A percentile compares a stretch with the other conserved stretches of the same genome.
phyloP scores from a whole-genome alignment of 495 filamentous ascomycete species.

The Aspergillus sclerotiicarbonarius region DNA sequence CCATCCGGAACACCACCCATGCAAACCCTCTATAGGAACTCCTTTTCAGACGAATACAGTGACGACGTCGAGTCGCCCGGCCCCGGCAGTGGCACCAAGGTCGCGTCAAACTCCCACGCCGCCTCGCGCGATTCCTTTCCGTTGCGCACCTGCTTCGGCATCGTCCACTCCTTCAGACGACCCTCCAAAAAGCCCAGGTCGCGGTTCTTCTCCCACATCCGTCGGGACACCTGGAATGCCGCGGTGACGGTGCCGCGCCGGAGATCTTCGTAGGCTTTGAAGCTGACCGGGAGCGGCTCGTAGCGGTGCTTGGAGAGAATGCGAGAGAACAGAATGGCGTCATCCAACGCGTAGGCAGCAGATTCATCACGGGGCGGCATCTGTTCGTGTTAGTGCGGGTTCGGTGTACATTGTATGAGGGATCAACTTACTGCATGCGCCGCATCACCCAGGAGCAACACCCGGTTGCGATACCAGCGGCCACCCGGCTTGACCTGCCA shows the following conservation, averaged over 20 bases:
- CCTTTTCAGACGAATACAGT: slow-evolving; percentile 1
- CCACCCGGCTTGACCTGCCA: slow-evolving; percentile 53
- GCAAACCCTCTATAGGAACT: slow-evolving; percentile 4
- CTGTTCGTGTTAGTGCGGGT: slow-evolving; percentile 24
- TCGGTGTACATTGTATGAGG: too few relatives aligned
- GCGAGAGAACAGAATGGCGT: slow-evolving; percentile 56
- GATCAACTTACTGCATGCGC: slow-evolving; percentile 60
- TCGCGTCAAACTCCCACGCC: slow-evolving; percentile 43
- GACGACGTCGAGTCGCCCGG: neutral
- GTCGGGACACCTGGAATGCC: slow-evolving; percentile 50
- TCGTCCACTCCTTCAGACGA: slow-evolving; percentile 38
- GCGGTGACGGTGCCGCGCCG: slow-evolving; percentile 48
- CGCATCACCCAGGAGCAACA: slow-evolving; percentile 55
- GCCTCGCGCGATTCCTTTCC: slow-evolving; percentile 29
- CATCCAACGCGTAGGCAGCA: slow-evolving; percentile 60
- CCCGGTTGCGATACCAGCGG: slow-evolving; percentile 48
- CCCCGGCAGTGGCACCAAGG: neutral
- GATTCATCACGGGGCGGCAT: slow-evolving; percentile 64
- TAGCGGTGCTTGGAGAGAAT: slow-evolving; percentile 39
- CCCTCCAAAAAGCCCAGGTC: slow-evolving; percentile 42
- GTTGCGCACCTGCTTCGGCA: slow-evolving; percentile 34
- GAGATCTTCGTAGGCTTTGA: slow-evolving; percentile 52
- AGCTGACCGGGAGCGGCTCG: slow-evolving; percentile 40
- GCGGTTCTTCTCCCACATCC: slow-evolving; percentile 43
- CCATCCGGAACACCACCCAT: slow-evolving; percentile 4